A percentile compares a stretch with the other conserved stretches of the same genome.
Evolutionary conservation across 306 rosid species (phyloP).

Genomic region (Glycine soja): DNA sequence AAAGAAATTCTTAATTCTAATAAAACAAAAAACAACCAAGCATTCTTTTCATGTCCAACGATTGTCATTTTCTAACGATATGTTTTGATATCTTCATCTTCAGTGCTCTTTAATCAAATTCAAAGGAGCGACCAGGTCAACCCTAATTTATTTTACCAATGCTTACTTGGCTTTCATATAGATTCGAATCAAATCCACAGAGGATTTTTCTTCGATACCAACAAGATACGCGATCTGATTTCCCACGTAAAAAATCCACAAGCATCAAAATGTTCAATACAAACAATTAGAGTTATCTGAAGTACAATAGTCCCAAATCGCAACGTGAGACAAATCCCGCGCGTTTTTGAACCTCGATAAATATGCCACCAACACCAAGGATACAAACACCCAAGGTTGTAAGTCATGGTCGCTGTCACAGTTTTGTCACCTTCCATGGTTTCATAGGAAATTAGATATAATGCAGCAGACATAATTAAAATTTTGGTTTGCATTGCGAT

Average conservation of each 20-base stretch:
- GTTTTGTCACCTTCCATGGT: too few species aligned
- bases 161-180: not conserved
- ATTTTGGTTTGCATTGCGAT: too few species aligned
- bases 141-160: not conserved
- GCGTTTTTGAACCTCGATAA: not conserved
- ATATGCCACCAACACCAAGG: too few species aligned
- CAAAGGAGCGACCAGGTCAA: not conserved
- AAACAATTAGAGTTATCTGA: not conserved
- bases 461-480: too few species aligned
- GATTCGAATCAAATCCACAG: conserved; percentile 9
- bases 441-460: too few species aligned
- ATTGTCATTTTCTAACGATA: not conserved
- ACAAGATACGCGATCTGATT: conserved; percentile 15
- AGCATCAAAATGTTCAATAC: not conserved
- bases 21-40: not conserved
- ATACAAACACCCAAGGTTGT: too few species aligned
- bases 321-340: not conserved
- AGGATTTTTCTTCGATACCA: not conserved
- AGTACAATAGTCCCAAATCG: not conserved
- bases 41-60: not conserved
- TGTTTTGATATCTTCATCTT: conserved; percentile 14
- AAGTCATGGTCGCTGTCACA: too few species aligned
- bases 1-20: not conserved
- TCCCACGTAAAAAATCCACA: not conserved
- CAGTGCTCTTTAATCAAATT: not conserved